Evolutionary conservation across 768 basidiomycete genomes (phyloP).

Genomic region (Panaeolus papilionaceus): DNA sequence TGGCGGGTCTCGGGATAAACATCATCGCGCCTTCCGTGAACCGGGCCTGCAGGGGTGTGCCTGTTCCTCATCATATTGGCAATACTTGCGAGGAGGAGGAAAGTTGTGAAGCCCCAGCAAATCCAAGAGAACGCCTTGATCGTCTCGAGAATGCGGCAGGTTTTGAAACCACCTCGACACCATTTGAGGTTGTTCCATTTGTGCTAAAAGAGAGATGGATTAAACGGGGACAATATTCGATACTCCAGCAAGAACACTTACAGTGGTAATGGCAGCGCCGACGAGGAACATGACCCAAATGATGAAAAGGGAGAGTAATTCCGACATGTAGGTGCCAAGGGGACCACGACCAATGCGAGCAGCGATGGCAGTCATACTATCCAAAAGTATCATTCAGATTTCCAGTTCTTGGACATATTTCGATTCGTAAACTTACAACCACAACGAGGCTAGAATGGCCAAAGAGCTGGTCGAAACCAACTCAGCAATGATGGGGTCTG

Average conservation of each 20-base stretch:
- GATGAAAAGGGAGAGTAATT: constrained; percentile 54
- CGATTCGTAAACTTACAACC: constrained; percentile 49
- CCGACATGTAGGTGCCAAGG: constrained; percentile 49
- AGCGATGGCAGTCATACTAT: constrained; percentile 44
- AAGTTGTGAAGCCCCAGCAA: constrained; percentile 56
- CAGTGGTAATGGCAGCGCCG: constrained; percentile 66
- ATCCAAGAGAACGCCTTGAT: constrained; percentile 77
- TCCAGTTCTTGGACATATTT: neutral
- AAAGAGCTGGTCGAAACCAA: constrained; percentile 60
- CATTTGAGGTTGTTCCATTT: constrained; percentile 61
- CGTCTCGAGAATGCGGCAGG: constrained; percentile 66
- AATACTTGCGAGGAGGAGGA: constrained; percentile 52
- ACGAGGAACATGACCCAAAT: constrained; percentile 71
- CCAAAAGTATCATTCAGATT: constrained; percentile 28
- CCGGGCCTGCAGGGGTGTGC: constrained; percentile 22
- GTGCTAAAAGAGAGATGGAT: constrained; percentile 33
- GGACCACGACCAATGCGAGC: constrained; percentile 34
- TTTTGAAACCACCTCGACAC: constrained; percentile 53
- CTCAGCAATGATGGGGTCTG: constrained; percentile 68
- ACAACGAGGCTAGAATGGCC: constrained; percentile 55
- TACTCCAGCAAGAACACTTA: constrained; percentile 36
- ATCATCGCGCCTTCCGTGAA: constrained; percentile 26
- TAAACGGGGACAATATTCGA: neutral
- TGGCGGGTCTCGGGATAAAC: constrained; percentile 29
- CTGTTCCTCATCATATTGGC: constrained; percentile 29